Evolutionary conservation across 495 filamentous ascomycete species (phyloP), one percentile per base, ranked within the genome.

Genomic region (Lasiosphaeriaceae sp.): DNA sequence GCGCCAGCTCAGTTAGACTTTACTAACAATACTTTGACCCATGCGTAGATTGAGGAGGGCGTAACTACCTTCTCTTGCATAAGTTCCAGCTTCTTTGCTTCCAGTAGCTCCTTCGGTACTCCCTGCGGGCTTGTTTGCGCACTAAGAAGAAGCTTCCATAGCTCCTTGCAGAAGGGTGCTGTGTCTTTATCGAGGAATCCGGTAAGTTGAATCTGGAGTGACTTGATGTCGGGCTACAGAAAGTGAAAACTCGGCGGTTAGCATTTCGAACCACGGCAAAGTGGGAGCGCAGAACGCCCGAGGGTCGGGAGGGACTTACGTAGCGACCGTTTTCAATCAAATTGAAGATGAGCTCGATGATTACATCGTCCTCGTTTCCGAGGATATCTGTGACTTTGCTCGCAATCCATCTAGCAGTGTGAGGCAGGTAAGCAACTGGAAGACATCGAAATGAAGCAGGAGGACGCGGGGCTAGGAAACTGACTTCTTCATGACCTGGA

Each of bases 401-500:
- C 2, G 90, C 86, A 67, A 97, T 96, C 94, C 94, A 98, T 74
- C 92, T 96, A 63, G 43, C 20, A 20, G 19, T 21, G 45, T 29
- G 2, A 17, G 9, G 21, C 17, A 16, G 2, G 45, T 21, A 19
- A 19, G n/a, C 17, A 49, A 31, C n/a, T 12, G 24, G 31, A 19
- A 17, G 23, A 34, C 11, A 3, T 16, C 24, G 14, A 9, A 17
- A 35, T 17, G 50, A 6, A 52, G 43, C 39, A 16, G 20, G 11
- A n/a, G 2, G 16, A 21, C 11, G 19, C 19, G 5, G 21, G 45
- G n/a, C n/a, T n/a, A 12, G 12, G 31, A 51, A 45, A 69, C 82
- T 61, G 68, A 96, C 90, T 91, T 95, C 80, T 97, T 97, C 85
- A 97, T 93, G 55, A 97, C 90, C 71, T 95, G 92, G 21, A 96